Conservation (phyloP, 1,139 yeast genomes). For the Barnettozyma hawaiiensis region DNA sequence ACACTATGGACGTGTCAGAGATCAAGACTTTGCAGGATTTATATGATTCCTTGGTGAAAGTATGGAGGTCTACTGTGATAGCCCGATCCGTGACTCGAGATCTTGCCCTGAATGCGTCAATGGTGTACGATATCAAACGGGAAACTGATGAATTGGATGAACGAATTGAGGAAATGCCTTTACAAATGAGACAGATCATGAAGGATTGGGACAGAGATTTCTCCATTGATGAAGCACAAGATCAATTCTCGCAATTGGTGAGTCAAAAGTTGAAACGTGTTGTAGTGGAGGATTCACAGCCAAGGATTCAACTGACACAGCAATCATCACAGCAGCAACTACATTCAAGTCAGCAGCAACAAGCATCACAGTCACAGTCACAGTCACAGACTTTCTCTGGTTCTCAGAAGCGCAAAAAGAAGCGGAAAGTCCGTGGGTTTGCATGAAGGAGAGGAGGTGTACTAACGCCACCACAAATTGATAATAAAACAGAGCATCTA, state of each 20-base stretch:
- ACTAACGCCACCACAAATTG: too few relatives aligned
- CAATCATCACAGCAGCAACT: neutral
- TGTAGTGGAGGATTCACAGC: neutral
- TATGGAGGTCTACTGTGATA: slow-evolving; percentile 11
- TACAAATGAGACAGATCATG: slow-evolving; percentile 12
- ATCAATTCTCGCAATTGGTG: slow-evolving; percentile 4
- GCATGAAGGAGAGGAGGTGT: slow-evolving; percentile 9
- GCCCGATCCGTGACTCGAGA: slow-evolving; percentile 13
- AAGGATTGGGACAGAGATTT: slow-evolving; percentile 21
- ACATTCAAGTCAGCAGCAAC: neutral
- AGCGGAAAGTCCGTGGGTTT: slow-evolving; percentile 13
- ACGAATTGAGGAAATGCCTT: slow-evolving; percentile 1
- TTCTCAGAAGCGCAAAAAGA: slow-evolving; percentile 10
- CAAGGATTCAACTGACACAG: slow-evolving; percentile 6
- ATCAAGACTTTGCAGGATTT: slow-evolving; percentile 1
- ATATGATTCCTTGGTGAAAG: neutral
- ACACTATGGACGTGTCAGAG: neutral
- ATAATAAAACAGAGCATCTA: too few relatives aligned
- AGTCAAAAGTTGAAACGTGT: slow-evolving; percentile 1
- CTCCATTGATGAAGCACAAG: slow-evolving; percentile 6
- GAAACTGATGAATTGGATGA: slow-evolving; percentile 11
- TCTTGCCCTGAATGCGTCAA: slow-evolving; percentile 11
- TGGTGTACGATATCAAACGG: slow-evolving; percentile 7
- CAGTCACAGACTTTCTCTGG: neutral
- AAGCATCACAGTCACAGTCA: neutral